phyloP scores from a whole-genome alignment of 495 filamentous ascomycete genomes.

The Xylaria grammica region DNA sequence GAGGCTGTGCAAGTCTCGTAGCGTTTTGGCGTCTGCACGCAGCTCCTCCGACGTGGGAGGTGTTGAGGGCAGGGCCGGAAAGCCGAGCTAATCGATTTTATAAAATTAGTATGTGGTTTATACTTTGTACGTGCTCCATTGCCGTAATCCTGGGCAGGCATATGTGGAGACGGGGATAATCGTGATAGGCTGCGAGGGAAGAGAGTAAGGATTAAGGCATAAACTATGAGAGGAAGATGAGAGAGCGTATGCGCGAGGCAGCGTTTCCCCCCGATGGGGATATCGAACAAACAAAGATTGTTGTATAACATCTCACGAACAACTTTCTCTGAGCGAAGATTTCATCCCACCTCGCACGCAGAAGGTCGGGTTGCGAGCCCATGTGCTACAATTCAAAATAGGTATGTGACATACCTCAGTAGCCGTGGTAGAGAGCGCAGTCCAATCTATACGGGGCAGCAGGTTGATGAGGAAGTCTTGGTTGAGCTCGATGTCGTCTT shows the following conservation, averaged over 20 bases:
- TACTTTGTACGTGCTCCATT: background rate
- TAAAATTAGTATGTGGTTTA: background rate
- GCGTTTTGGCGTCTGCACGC: constrained; percentile 64
- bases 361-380: background rate
- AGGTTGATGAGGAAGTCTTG: constrained; percentile 79
- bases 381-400: background rate
- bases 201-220: background rate
- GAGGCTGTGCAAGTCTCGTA: constrained; percentile 79
- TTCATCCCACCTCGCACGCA: background rate
- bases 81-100: constrained; percentile 68
- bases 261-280: too few relatives aligned
- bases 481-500: constrained; percentile 80
- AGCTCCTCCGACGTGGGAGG: constrained; percentile 65
- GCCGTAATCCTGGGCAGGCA: background rate
- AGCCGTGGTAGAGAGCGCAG: constrained; percentile 71
- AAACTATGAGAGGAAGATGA: background rate
- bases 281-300: too few relatives aligned
- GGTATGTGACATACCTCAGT: constrained; percentile 68
- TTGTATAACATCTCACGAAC: background rate
- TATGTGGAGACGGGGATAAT: background rate
- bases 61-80: constrained; percentile 71
- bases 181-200: too few relatives aligned
- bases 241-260: too few relatives aligned
- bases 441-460: constrained; percentile 87
- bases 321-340: background rate